Conservation (phyloP, 2,329 filamentous ascomycete species). For the Verticillium alfalfae region DNA sequence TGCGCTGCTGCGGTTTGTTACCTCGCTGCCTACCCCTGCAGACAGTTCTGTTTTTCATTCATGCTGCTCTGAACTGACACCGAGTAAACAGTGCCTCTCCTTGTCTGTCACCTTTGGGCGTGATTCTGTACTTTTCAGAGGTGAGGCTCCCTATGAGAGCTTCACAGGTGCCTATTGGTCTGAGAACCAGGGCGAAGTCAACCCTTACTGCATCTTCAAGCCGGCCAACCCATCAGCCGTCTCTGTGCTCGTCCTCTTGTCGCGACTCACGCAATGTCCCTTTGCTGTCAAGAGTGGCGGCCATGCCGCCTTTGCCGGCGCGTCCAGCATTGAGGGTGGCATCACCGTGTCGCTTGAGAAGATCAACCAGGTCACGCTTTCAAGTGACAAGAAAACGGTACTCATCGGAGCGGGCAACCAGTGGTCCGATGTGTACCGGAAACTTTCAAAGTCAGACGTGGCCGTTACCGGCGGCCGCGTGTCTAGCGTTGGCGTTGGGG, state of each 20-base stretch:
- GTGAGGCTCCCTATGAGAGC: background rate
- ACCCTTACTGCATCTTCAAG: conserved; percentile 16
- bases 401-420: conserved; percentile 29
- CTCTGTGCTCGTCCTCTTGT: conserved; percentile 17
- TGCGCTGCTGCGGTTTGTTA: conserved; percentile 4
- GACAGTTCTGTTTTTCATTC: background rate
- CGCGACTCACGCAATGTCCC: conserved; percentile 18
- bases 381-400: conserved; percentile 20
- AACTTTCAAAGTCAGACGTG: conserved; percentile 23
- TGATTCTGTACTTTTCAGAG: conserved; percentile 3
- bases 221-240: conserved; percentile 17
- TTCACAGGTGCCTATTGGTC: conserved; percentile 11
- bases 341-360: conserved; percentile 28
- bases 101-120: conserved; percentile 4
- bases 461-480: conserved; percentile 32
- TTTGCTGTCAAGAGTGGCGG: conserved; percentile 41
- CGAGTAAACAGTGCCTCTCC: conserved; percentile 2
- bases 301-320: conserved; percentile 33
- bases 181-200: conserved; percentile 6
- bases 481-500: conserved; percentile 32
- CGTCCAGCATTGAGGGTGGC: conserved; percentile 27
- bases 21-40: background rate
- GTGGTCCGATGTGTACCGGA: conserved; percentile 31
- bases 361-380: conserved; percentile 24
- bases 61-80: background rate